These are phyloP conservation scores for Cotoneaster glaucophyllus DNA, from an alignment of 306 rosid species.

Conservation along the genomic window DNA sequence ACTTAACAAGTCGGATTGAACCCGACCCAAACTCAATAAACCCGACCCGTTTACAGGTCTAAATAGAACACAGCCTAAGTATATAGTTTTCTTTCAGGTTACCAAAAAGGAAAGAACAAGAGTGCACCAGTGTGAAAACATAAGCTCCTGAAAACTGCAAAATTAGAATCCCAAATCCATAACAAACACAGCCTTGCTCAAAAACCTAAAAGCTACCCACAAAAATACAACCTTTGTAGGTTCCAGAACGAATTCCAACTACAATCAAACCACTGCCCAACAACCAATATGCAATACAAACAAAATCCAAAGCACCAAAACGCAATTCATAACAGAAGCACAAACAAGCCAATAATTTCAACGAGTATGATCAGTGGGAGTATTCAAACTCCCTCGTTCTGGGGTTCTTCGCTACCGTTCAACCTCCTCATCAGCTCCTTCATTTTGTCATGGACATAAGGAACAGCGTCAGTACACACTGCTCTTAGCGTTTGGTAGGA, in stretches of 20 bases:
- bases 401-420: too few relatives aligned
- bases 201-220: conserved; percentile 6
- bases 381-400: background rate
- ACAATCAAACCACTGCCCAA: background rate
- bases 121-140: conserved; percentile 4
- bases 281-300: background rate
- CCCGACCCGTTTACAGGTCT: too few relatives aligned
- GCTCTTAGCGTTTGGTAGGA: background rate
- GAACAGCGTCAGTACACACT: too few relatives aligned
- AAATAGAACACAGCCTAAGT: conserved; percentile 19
- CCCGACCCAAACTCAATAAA: too few relatives aligned
- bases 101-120: background rate
- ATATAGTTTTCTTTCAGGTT: conserved; percentile 18
- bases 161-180: conserved; percentile 15
- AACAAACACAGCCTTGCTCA: background rate
- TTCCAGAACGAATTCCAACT: conserved; percentile 16
- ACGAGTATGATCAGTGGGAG: conserved; percentile 9
- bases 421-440: too few relatives aligned
- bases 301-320: background rate
- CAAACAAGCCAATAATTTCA: background rate
- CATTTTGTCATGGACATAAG: too few relatives aligned
- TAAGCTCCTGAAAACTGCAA: conserved; percentile 9
- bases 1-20: too few relatives aligned
- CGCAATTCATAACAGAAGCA: conserved; percentile 1
- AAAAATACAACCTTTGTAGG: background rate